Evolutionary conservation across 495 filamentous ascomycete species (phyloP).

Genomic region (Pseudotulostoma volvatum): DNA sequence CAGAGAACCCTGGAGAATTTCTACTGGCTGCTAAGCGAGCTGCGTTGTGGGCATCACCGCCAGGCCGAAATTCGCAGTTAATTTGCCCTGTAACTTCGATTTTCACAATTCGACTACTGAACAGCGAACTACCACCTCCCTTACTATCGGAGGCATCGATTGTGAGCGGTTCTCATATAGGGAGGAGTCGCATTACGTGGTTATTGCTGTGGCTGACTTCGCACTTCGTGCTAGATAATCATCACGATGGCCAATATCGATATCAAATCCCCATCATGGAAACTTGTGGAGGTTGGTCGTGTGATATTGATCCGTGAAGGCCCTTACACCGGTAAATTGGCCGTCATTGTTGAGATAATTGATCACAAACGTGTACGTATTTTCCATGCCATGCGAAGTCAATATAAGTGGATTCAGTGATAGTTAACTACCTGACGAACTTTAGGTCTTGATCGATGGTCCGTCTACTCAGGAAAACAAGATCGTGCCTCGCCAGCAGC

Average conservation of each 20-base stretch:
- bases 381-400: slow-evolving; percentile 2
- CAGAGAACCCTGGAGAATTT: slow-evolving; percentile 7
- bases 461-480: slow-evolving; percentile 59
- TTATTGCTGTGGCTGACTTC: slow-evolving; percentile 2
- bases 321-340: slow-evolving; percentile 69
- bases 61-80: slow-evolving; percentile 28
- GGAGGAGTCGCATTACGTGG: background rate
- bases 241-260: slow-evolving; percentile 50
- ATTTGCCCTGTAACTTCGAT: slow-evolving; percentile 14
- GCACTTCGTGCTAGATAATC: slow-evolving; percentile 7
- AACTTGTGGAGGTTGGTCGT: slow-evolving; percentile 92
- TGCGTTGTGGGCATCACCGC: slow-evolving; percentile 13
- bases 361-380: slow-evolving; percentile 98
- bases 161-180: slow-evolving; percentile 20
- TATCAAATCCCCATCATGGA: slow-evolving; percentile 65
- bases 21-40: slow-evolving; percentile 22
- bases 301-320: slow-evolving; percentile 69
- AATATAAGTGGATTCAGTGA: too few relatives aligned
- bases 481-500: slow-evolving; percentile 68
- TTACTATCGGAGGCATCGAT: slow-evolving; percentile 29
- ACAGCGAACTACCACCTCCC: slow-evolving; percentile 29
- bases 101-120: slow-evolving; percentile 30
- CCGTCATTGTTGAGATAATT: slow-evolving; percentile 94
- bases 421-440: too few relatives aligned
- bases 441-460: slow-evolving; percentile 85